phyloP scores from a whole-genome alignment of 139 green algal species.

The Raphidocelis subcapitata region DNA sequence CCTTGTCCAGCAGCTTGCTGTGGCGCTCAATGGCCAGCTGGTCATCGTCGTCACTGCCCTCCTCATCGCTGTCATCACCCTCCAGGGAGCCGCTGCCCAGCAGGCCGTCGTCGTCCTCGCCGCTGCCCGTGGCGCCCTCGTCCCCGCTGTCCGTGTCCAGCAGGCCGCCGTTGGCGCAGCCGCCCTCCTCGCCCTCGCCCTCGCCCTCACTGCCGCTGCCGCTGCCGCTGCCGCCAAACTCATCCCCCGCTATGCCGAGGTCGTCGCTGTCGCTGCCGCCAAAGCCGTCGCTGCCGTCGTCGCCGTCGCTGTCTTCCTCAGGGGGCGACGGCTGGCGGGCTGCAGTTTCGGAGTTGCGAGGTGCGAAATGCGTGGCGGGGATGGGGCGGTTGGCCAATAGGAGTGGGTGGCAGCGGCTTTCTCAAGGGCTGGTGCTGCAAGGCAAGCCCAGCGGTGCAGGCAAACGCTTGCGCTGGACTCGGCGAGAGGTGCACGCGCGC shows the following conservation, averaged over 20 bases:
- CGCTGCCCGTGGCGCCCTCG: slow-evolving; percentile 25
- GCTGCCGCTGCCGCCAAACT: background rate
- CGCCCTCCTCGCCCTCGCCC: slow-evolving; percentile 33
- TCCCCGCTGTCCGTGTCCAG: slow-evolving; percentile 43
- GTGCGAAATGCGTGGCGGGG: background rate
- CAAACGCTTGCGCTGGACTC: too few relatives aligned
- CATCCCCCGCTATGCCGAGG: too few relatives aligned
- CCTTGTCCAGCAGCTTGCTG: slow-evolving; percentile 48
- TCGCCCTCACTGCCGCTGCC: slow-evolving; percentile 8
- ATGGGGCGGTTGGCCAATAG: too few relatives aligned
- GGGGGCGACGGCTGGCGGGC: too few relatives aligned
- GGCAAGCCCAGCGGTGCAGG: too few relatives aligned
- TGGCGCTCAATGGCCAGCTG: slow-evolving; percentile 59
- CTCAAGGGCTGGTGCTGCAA: too few relatives aligned
- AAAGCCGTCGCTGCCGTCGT: slow-evolving; percentile 16
- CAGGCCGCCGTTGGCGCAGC: slow-evolving; percentile 34
- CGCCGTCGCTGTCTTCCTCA: slow-evolving; percentile 18
- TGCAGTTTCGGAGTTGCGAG: background rate
- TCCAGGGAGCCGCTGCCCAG: slow-evolving; percentile 19
- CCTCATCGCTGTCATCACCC: slow-evolving; percentile 33
- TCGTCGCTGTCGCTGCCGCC: background rate
- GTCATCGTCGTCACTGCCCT: slow-evolving; percentile 41
- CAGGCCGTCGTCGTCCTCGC: slow-evolving; percentile 27
- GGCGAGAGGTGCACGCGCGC: too few relatives aligned
- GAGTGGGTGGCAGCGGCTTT: too few relatives aligned